Evolutionary conservation across 805 yeast genomes (phyloP).

Genomic region (Saccharomycopsis sp.): DNA sequence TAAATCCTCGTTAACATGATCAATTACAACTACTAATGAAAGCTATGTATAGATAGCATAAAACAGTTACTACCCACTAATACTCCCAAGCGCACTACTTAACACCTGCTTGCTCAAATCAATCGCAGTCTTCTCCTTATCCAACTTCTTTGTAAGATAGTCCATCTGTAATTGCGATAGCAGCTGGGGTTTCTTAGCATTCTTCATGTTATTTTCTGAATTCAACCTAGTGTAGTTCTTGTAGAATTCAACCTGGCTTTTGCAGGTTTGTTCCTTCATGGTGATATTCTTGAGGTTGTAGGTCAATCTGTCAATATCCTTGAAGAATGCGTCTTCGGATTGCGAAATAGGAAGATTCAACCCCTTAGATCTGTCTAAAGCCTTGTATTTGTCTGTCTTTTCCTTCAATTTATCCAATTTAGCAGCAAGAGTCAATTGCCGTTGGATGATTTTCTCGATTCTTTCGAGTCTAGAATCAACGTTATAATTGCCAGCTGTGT

Average conservation of each 20-base stretch:
- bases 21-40: background rate
- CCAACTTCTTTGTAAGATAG: slow-evolving; percentile 1
- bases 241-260: slow-evolving; percentile 11
- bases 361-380: background rate
- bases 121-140: slow-evolving; percentile 3
- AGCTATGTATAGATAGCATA: background rate
- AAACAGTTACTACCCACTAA: background rate
- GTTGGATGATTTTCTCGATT: slow-evolving; percentile 3
- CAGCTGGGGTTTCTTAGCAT: background rate
- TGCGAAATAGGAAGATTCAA: slow-evolving; percentile 13
- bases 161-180: background rate
- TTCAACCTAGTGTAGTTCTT: background rate
- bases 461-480: background rate
- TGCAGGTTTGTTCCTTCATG: background rate
- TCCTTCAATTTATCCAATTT: background rate
- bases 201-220: background rate
- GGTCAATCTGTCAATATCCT: slow-evolving; percentile 2
- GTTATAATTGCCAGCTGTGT: background rate
- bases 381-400: slow-evolving; percentile 1
- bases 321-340: slow-evolving; percentile 8
- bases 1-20: too few relatives aligned
- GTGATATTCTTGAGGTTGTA: background rate
- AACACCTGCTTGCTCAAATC: background rate
- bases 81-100: background rate
- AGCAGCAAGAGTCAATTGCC: background rate